phyloP scores from a whole-genome alignment of 495 filamentous ascomycete species.

The Aspergillus mulundensis region DNA sequence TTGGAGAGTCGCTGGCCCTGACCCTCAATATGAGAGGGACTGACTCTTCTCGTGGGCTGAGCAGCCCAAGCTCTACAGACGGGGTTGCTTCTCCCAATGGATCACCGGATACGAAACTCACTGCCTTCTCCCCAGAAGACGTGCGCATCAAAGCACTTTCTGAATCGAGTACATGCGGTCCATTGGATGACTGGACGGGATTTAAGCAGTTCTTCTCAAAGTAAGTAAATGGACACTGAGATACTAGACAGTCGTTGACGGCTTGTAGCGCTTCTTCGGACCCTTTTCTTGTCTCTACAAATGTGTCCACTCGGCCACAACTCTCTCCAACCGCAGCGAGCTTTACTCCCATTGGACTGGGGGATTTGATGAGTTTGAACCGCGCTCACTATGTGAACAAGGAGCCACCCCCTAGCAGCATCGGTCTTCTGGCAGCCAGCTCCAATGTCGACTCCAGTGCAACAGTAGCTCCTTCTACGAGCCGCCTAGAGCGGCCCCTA shows the following conservation, averaged over 20 bases:
- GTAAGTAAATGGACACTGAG: constrained; percentile 12
- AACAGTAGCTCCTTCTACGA: not conserved
- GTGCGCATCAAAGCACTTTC: constrained; percentile 20
- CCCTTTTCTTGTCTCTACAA: constrained; percentile 25
- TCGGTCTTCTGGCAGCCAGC: constrained; percentile 15
- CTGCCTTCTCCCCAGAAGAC: constrained; percentile 61
- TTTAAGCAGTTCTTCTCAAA: constrained; percentile 19
- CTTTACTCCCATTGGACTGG: constrained; percentile 32
- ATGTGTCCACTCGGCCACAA: constrained; percentile 16
- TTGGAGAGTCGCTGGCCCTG: not conserved
- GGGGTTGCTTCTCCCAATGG: constrained; percentile 51
- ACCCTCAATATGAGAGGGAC: constrained; percentile 21
- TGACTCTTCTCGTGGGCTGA: constrained; percentile 25
- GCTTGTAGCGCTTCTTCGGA: constrained; percentile 20
- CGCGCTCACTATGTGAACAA: constrained; percentile 9
- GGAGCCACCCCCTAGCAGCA: constrained; percentile 9
- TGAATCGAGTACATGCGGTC: constrained; percentile 12
- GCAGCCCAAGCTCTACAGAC: constrained; percentile 57
- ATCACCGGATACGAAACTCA: constrained; percentile 61
- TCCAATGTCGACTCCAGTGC: constrained; percentile 10
- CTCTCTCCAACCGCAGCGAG: constrained; percentile 30
- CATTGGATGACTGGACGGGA: constrained; percentile 14
- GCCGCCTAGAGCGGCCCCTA: constrained; percentile 1
- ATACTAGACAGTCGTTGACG: constrained; percentile 7
- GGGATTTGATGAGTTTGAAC: constrained; percentile 7